These are phyloP conservation scores for Triangularia verruculosa DNA, from an alignment of 2,329 filamentous ascomycete species.

Conservation along the genomic window DNA sequence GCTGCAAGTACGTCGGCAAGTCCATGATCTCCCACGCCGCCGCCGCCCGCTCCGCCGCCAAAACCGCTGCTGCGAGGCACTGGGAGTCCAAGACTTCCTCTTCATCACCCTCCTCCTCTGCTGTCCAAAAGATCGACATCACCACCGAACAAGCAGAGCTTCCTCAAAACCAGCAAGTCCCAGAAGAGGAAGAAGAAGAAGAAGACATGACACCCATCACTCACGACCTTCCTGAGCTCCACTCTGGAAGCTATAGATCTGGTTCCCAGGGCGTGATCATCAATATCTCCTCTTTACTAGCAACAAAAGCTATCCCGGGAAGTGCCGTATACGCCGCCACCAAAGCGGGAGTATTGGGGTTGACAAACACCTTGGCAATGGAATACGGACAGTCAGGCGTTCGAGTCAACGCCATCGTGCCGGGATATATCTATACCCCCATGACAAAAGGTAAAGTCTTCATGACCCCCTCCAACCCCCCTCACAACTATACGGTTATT, in stretches of 20 bases:
- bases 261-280: conserved; percentile 60
- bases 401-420: conserved; percentile 76
- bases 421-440: conserved; percentile 77
- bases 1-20: conserved; percentile 52
- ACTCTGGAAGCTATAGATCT: not conserved
- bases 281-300: conserved; percentile 77
- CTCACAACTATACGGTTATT: not conserved
- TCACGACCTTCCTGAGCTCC: not conserved
- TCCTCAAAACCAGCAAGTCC: not conserved
- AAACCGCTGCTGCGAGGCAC: not conserved
- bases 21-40: conserved; percentile 42
- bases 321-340: conserved; percentile 73
- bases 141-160: not conserved
- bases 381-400: conserved; percentile 62
- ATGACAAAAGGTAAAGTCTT: conserved; percentile 69
- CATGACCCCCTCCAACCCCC: not conserved
- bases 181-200: conserved; percentile 10
- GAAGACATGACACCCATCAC: not conserved
- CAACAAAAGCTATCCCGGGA: conserved; percentile 64
- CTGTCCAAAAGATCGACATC: not conserved
- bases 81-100: not conserved
- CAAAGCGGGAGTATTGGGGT: conserved; percentile 74
- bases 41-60: not conserved
- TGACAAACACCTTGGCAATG: conserved; percentile 64
- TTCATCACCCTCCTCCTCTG: not conserved